Evolutionary conservation across 2,329 filamentous ascomycete genomes (phyloP).

Genomic region (Colletotrichum magnum): DNA sequence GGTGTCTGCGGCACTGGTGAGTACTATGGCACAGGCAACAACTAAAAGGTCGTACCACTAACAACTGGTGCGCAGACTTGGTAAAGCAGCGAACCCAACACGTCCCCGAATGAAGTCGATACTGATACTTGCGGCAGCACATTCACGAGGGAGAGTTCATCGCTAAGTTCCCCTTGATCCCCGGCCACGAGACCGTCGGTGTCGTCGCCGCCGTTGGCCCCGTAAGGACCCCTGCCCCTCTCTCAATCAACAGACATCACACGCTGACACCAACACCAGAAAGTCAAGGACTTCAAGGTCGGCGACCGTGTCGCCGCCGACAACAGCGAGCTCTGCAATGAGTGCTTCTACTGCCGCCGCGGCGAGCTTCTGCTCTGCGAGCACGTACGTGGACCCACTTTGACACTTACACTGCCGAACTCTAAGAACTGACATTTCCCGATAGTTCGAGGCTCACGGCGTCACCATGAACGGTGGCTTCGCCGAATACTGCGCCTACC

Average conservation of each 20-base stretch:
- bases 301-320: conserved; percentile 76
- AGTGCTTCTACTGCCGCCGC: conserved; percentile 81
- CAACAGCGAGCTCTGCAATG: conserved; percentile 77
- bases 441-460: conserved; percentile 74
- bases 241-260: background rate
- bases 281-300: conserved; percentile 72
- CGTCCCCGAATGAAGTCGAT: background rate
- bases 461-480: conserved; percentile 80
- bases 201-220: conserved; percentile 71
- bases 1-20: conserved; percentile 73
- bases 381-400: conserved; percentile 54
- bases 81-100: conserved; percentile 44
- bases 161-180: conserved; percentile 75
- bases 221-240: conserved; percentile 36
- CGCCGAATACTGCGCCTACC: conserved; percentile 75
- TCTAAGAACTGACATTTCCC: conserved; percentile 2
- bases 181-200: conserved; percentile 78
- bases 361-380: conserved; percentile 79
- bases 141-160: conserved; percentile 79
- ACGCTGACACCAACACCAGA: conserved; percentile 47
- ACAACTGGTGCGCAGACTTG: conserved; percentile 51
- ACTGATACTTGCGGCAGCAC: conserved; percentile 54
- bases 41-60: conserved; percentile 10
- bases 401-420: conserved; percentile 8
- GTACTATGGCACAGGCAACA: conserved; percentile 37